Evolutionary conservation across 202 grass and related monocot species (phyloP).

Genomic region (Schoenoplectus triqueter): DNA sequence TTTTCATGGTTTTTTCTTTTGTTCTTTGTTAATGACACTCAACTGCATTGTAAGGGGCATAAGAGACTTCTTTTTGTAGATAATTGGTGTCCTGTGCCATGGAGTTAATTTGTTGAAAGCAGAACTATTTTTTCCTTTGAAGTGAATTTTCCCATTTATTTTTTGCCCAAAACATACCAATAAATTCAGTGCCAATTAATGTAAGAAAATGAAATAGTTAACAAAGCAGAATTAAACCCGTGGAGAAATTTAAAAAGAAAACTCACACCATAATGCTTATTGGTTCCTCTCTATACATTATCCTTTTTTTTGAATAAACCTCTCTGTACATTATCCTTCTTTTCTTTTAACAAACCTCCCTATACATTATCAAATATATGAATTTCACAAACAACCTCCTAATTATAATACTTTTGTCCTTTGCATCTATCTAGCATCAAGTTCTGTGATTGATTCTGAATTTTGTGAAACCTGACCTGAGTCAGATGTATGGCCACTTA

Average conservation of each 20-base stretch:
- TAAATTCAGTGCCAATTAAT: background rate
- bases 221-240: background rate
- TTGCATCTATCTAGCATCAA: conserved; percentile 56
- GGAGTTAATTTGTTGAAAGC: background rate
- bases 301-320: background rate
- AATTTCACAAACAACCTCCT: background rate
- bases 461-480: conserved; percentile 39
- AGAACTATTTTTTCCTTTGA: background rate
- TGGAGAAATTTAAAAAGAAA: background rate
- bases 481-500: conserved; percentile 1
- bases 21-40: conserved; percentile 7
- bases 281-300: background rate
- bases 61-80: conserved; percentile 21
- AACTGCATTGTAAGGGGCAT: conserved; percentile 13
- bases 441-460: conserved; percentile 58
- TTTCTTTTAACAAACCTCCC: background rate
- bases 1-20: background rate
- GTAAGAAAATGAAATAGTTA: background rate
- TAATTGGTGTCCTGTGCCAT: conserved; percentile 2
- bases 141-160: conserved; percentile 15
- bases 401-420: background rate
- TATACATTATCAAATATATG: conserved; percentile 6
- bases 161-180: background rate
- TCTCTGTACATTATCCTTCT: background rate
- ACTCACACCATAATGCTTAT: background rate